Evolutionary conservation across 2,329 filamentous ascomycete species (phyloP).

Genomic region (Venturia oleaginea): DNA sequence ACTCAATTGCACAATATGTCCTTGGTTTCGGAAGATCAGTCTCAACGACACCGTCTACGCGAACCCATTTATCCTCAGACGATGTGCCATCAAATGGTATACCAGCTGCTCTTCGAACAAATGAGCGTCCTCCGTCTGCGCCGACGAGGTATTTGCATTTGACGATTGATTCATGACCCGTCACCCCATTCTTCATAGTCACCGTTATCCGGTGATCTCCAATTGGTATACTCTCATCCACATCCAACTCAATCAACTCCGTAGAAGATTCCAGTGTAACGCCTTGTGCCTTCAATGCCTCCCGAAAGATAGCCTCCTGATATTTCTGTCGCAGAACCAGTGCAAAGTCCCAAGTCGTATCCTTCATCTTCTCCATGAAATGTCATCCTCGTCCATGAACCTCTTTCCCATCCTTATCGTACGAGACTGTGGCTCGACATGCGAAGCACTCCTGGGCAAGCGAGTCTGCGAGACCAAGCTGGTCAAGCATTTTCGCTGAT

Average conservation of each 20-base stretch:
- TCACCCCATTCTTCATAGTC: conserved; percentile 23
- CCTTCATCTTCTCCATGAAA: conserved; percentile 44
- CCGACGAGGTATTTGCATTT: conserved; percentile 42
- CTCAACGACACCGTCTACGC: conserved; percentile 42
- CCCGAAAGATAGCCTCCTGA: conserved; percentile 44
- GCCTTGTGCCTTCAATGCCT: conserved; percentile 29
- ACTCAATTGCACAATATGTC: conserved; percentile 39
- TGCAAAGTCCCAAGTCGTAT: conserved; percentile 43
- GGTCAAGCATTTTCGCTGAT: conserved; percentile 44
- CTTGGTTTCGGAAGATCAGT: conserved; percentile 42
- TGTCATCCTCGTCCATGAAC: conserved; percentile 40
- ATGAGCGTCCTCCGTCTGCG: conserved; percentile 42
- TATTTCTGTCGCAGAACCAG: conserved; percentile 49
- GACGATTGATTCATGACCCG: conserved; percentile 22
- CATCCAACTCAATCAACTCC: conserved; percentile 29
- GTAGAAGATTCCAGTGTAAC: conserved; percentile 28
- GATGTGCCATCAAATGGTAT: conserved; percentile 43
- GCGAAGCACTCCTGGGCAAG: conserved; percentile 46
- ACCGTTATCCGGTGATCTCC: conserved; percentile 23
- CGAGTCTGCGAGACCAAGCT: conserved; percentile 40
- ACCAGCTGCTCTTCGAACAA: conserved; percentile 37
- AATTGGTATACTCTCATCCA: conserved; percentile 27
- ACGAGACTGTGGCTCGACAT: conserved; percentile 41
- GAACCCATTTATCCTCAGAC: conserved; percentile 45
- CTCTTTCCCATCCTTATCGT: conserved; percentile 38